phyloP scores from a whole-genome alignment of 2,329 filamentous ascomycete genomes.

The Pseudogymnoascus sp. region DNA sequence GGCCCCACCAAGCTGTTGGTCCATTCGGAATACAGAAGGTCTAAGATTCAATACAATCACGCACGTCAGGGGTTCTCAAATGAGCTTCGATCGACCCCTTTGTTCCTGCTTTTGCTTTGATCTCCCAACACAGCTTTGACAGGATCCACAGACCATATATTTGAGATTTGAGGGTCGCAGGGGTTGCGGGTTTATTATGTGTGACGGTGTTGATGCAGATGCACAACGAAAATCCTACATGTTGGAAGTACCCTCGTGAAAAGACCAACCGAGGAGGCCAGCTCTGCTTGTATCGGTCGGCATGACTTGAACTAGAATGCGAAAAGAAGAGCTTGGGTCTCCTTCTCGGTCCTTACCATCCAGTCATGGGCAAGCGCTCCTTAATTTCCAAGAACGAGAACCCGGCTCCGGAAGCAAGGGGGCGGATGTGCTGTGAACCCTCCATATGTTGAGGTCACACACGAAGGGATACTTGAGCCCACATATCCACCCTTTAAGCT shows the following conservation, averaged over 20 bases:
- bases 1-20: neutral
- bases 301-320: neutral
- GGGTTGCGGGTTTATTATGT: neutral
- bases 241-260: neutral
- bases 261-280: neutral
- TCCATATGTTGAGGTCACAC: neutral
- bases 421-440: neutral
- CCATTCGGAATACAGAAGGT: neutral
- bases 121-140: neutral
- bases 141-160: neutral
- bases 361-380: neutral
- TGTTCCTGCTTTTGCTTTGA: neutral
- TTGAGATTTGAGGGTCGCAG: neutral
- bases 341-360: neutral
- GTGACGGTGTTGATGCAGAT: neutral
- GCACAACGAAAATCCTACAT: neutral
- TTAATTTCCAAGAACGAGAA: neutral
- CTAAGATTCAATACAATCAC: neutral
- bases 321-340: neutral
- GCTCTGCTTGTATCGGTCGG: neutral
- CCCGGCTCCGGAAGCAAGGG: neutral
- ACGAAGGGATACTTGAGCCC: neutral
- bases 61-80: neutral
- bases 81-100: neutral
- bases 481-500: neutral